Percentiles rank a stretch among this genome's conserved stretches.
phyloP scores from a whole-genome alignment of 805 yeast species.

The Hanseniaspora jakobsenii region DNA sequence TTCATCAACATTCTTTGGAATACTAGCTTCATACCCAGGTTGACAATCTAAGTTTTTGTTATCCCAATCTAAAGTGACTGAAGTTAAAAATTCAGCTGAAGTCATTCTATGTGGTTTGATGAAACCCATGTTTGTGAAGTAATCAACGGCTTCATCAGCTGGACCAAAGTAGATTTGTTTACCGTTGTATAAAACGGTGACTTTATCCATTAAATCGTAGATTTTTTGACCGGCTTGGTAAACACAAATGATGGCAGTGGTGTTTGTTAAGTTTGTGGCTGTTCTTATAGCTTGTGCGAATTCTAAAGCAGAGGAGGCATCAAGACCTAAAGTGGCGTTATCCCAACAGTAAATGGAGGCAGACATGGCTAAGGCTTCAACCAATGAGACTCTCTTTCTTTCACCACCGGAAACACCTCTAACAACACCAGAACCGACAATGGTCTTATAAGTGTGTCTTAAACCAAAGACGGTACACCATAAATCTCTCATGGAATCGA shows the following conservation, averaged over 20 bases:
- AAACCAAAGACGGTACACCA: conserved; percentile 41
- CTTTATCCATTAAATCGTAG: conserved; percentile 48
- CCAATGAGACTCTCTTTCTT: conserved; percentile 58
- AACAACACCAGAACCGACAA: conserved; percentile 56
- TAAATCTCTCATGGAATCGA: conserved; percentile 30
- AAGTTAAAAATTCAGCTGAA: conserved; percentile 55
- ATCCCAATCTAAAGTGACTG: conserved; percentile 50
- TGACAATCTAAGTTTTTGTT: conserved; percentile 38
- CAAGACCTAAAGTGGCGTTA: conserved; percentile 60
- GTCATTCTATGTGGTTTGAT: conserved; percentile 52
- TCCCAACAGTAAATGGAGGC: conserved; percentile 52
- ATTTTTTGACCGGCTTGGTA: conserved; percentile 60
- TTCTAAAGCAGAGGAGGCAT: conserved; percentile 59
- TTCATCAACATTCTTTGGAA: conserved; percentile 46
- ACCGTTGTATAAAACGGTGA: conserved; percentile 49
- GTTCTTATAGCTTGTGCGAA: conserved; percentile 49
- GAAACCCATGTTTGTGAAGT: conserved; percentile 50
- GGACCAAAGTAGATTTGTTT: conserved; percentile 52
- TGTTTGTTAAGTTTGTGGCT: conserved; percentile 42
- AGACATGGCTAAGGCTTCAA: conserved; percentile 46
- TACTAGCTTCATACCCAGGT: conserved; percentile 39
- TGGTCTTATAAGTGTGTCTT: conserved; percentile 47
- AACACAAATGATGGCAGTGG: conserved; percentile 52
- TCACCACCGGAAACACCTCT: conserved; percentile 68
- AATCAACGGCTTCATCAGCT: conserved; percentile 40